These are phyloP conservation scores for Narthecium ossifragum DNA, from an alignment of 106 monocot genomes.

Conservation along the genomic window DNA sequence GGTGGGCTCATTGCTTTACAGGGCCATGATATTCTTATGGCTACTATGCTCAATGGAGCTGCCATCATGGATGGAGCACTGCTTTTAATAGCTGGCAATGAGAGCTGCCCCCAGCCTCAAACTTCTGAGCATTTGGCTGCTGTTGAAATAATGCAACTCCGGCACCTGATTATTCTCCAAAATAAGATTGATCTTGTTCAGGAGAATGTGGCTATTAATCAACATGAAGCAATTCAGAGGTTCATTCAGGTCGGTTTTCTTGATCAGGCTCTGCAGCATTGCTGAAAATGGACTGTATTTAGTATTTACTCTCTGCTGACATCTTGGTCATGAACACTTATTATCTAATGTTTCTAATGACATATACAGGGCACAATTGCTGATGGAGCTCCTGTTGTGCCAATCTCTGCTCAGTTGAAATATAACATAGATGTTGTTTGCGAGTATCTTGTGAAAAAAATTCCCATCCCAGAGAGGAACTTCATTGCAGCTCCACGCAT, in stretches of 20 bases:
- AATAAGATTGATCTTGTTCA: constrained; percentile 98
- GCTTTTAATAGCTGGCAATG: constrained; percentile 90
- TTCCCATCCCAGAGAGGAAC: constrained; percentile 79
- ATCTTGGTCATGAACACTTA: background rate
- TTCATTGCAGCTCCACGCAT: constrained; percentile 82
- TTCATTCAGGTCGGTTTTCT: constrained; percentile 67
- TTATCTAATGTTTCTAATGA: background rate
- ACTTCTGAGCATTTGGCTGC: constrained; percentile 96
- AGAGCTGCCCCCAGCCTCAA: constrained; percentile 96
- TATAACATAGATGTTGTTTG: constrained; percentile 97
- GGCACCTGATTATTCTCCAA: constrained; percentile 86
- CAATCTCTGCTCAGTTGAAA: constrained; percentile 88
- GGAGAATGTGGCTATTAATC: constrained; percentile 92
- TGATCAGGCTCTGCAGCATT: background rate
- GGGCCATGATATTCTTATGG: constrained; percentile 99
- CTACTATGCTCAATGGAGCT: constrained; percentile 99
- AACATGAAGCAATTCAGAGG: constrained; percentile 83
- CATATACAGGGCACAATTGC: constrained; percentile 82
- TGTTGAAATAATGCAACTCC: constrained; percentile 92
- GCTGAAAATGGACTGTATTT: background rate
- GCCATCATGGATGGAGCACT: constrained; percentile 98
- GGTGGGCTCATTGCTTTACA: constrained; percentile 18
- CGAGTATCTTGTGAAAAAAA: constrained; percentile 86
- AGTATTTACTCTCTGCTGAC: background rate
- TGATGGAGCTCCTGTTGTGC: constrained; percentile 86